These are phyloP conservation scores for Aegilops umbellulata DNA, from an alignment of 176 grass and related monocot genomes.

Conservation along the genomic window DNA sequence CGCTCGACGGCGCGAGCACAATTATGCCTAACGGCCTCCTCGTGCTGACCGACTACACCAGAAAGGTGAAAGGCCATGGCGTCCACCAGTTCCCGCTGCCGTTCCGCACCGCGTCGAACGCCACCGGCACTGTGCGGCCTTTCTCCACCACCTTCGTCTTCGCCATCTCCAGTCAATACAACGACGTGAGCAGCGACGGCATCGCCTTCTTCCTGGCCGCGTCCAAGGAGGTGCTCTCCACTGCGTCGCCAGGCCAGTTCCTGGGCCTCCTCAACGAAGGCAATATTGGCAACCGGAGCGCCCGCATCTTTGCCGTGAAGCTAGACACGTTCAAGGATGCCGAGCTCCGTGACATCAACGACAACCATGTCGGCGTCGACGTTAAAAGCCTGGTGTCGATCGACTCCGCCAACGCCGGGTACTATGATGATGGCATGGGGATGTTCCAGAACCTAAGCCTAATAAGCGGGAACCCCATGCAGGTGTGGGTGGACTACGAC, in stretches of 20 bases:
- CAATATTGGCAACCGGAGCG: background rate
- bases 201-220: background rate
- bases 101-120: slow-evolving; percentile 4
- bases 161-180: background rate
- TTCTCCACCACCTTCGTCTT: too few relatives aligned
- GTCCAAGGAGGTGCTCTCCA: background rate
- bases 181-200: slow-evolving; percentile 23
- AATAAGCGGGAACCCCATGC: accelerated
- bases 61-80: background rate
- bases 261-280: background rate
- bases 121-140: background rate
- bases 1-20: background rate
- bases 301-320: background rate
- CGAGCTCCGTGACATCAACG: slow-evolving; percentile 25
- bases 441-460: background rate
- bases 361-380: background rate
- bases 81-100: slow-evolving; percentile 27
- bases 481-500: too few relatives aligned
- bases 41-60: slow-evolving; percentile 8
- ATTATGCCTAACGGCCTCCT: slow-evolving; percentile 8
- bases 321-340: slow-evolving; percentile 16
- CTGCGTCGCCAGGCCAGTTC: background rate
- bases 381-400: background rate
- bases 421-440: background rate
- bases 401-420: background rate